Conservation (phyloP, 257 asterid species). For the Solanum lignicaule region DNA sequence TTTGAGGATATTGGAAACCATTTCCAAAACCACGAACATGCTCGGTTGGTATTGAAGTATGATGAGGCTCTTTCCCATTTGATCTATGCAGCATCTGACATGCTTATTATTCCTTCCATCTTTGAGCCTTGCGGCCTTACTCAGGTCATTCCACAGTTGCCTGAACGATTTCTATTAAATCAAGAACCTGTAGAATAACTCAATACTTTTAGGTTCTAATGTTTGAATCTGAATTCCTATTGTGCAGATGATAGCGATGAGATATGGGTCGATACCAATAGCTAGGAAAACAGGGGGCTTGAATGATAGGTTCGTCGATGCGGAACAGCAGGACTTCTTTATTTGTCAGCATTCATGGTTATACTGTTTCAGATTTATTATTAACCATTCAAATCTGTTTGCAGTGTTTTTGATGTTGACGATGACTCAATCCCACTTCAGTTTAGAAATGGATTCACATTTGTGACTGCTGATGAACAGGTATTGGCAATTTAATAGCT, state of each 20-base stretch:
- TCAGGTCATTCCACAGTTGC: conserved; percentile 44
- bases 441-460: conserved; percentile 85
- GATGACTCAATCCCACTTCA: conserved; percentile 64
- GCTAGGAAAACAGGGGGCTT: conserved; percentile 94
- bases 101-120: conserved; percentile 88
- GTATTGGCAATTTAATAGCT: conserved; percentile 20
- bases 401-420: conserved; percentile 88
- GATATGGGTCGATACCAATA: conserved; percentile 88
- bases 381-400: conserved; percentile 8
- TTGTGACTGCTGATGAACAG: conserved; percentile 68
- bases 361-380: background rate
- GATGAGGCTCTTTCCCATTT: conserved; percentile 81
- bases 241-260: conserved; percentile 92
- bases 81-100: conserved; percentile 90
- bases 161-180: no score
- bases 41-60: conserved; percentile 69
- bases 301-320: conserved; percentile 63
- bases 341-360: background rate
- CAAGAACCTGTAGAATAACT: background rate
- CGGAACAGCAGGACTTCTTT: background rate
- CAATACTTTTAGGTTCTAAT: background rate
- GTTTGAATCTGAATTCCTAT: background rate
- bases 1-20: conserved; percentile 69
- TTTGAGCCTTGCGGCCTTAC: conserved; percentile 99
- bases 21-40: conserved; percentile 57